These are phyloP conservation scores for Hypoxylon sp. DNA, from an alignment of 2,329 filamentous ascomycete species.

Conservation along the genomic window DNA sequence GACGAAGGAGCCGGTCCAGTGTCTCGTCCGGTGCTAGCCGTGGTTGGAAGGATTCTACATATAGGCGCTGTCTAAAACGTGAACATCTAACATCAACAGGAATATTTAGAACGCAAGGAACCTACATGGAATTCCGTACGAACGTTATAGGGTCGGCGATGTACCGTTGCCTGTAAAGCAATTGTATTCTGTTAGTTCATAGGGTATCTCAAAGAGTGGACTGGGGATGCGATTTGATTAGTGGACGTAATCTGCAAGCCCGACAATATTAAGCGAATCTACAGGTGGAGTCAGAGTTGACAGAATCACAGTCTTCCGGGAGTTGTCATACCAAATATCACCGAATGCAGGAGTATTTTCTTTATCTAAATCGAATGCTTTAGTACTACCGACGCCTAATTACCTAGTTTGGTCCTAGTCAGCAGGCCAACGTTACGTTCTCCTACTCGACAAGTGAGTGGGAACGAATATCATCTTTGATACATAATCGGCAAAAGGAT, in stretches of 20 bases:
- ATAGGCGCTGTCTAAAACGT: constrained; percentile 21
- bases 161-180: constrained; percentile 15
- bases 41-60: not conserved
- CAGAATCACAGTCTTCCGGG: constrained; percentile 34
- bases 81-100: constrained; percentile 14
- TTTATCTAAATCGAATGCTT: constrained; percentile 42
- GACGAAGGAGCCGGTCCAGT: not conserved
- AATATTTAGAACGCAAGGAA: constrained; percentile 8
- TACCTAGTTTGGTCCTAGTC: constrained; percentile 41
- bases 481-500: constrained; percentile 30
- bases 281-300: constrained; percentile 42
- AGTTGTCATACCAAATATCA: constrained; percentile 42
- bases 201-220: constrained; percentile 5
- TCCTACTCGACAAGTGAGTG: constrained; percentile 26
- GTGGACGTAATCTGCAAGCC: constrained; percentile 11
- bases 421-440: constrained; percentile 28
- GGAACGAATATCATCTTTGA: constrained; percentile 28
- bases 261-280: constrained; percentile 29
- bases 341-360: constrained; percentile 25
- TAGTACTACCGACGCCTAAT: constrained; percentile 46
- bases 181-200: constrained; percentile 13
- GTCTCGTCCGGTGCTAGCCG: constrained; percentile 1
- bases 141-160: not conserved
- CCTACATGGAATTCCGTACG: constrained; percentile 7
- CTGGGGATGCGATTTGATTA: constrained; percentile 9